Conservation (phyloP, 257 asterid species). For the Coffea eugenioides region DNA sequence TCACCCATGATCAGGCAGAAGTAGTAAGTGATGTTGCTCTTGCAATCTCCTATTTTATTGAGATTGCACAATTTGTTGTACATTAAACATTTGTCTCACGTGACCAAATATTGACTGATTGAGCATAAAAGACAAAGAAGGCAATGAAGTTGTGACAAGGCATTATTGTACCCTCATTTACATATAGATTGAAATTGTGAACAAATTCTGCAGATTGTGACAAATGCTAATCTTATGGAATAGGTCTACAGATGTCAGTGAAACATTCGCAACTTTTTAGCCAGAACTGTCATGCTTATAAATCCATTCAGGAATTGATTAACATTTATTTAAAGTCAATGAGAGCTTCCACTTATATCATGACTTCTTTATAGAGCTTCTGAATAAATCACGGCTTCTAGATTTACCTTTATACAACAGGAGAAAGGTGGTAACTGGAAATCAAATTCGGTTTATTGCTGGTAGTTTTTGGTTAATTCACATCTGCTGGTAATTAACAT, state of each 20-base stretch:
- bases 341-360: neutral
- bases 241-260: neutral
- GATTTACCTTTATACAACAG: neutral
- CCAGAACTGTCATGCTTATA: no score
- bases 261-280: neutral
- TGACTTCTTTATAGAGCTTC: neutral
- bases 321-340: neutral
- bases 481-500: neutral
- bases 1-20: conserved; percentile 83
- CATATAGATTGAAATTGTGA: neutral
- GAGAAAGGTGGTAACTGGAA: neutral
- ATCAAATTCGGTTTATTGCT: neutral
- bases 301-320: neutral
- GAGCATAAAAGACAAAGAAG: neutral
- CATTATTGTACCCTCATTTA: neutral
- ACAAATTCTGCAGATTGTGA: neutral
- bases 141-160: no score
- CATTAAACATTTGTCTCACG: neutral
- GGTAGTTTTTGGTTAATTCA: neutral
- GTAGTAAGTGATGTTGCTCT: conserved; percentile 61
- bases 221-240: neutral
- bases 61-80: neutral
- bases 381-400: neutral
- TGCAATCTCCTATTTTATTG: conserved; percentile 2
- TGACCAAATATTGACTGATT: neutral